Conservation (phyloP, 2,329 filamentous ascomycete species). For the Rhynchosporium secalis region DNA sequence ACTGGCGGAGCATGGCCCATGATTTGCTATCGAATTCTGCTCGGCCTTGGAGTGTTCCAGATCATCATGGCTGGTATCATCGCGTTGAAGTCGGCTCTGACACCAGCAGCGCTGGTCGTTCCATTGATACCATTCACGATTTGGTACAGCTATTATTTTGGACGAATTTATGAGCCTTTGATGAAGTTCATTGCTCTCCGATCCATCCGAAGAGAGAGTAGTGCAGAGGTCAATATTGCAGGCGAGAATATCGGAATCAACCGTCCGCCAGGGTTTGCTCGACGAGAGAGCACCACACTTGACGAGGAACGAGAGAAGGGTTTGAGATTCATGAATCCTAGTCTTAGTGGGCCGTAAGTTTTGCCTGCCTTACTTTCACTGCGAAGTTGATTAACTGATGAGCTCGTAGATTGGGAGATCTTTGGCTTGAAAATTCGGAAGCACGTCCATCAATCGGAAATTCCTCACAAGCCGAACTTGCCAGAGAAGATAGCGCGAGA, state of each 20-base stretch:
- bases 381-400: constrained; percentile 15
- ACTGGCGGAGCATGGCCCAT: constrained; percentile 95
- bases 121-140: constrained; percentile 79
- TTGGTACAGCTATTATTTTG: constrained; percentile 87
- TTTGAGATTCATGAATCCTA: constrained; percentile 74
- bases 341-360: constrained; percentile 64
- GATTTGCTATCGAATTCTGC: constrained; percentile 87
- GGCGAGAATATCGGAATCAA: constrained; percentile 42
- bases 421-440: constrained; percentile 56
- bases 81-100: constrained; percentile 71
- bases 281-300: constrained; percentile 55
- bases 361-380: background rate
- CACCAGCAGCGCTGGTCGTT: constrained; percentile 68
- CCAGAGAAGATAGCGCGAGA: constrained; percentile 42
- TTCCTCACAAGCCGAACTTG: constrained; percentile 16
- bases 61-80: constrained; percentile 87
- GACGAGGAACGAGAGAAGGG: constrained; percentile 73
- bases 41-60: constrained; percentile 87
- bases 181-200: constrained; percentile 90
- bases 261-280: constrained; percentile 30
- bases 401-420: constrained; percentile 58
- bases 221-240: constrained; percentile 46
- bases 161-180: constrained; percentile 78
- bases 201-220: constrained; percentile 71
- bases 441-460: constrained; percentile 21